A percentile compares a stretch with the other conserved stretches of the same genome.
These are phyloP conservation scores for Arxiozyma bovina DNA, from an alignment of 1,139 yeast species.

Conservation along the genomic window DNA sequence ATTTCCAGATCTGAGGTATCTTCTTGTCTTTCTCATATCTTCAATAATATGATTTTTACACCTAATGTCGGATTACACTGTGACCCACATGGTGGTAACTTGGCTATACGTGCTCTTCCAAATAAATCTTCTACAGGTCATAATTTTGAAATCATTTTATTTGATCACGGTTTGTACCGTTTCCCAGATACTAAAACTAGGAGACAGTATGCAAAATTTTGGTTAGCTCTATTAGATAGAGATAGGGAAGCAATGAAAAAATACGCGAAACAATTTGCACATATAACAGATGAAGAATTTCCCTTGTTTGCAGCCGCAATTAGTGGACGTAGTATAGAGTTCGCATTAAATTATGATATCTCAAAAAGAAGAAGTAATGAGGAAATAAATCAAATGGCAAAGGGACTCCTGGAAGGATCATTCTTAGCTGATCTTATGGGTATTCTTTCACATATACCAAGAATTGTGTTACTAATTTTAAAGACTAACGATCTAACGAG, in stretches of 20 bases:
- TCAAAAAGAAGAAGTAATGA: constrained; percentile 43
- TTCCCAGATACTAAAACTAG: constrained; percentile 71
- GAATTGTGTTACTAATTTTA: constrained; percentile 72
- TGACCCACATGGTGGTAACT: constrained; percentile 96
- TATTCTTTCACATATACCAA: constrained; percentile 70
- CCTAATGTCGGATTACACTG: constrained; percentile 90
- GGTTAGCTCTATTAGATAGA: constrained; percentile 79
- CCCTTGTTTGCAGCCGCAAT: constrained; percentile 85
- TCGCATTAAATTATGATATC: constrained; percentile 61
- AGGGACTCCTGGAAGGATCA: constrained; percentile 50
- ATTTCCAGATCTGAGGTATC: constrained; percentile 76
- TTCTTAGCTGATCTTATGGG: constrained; percentile 71
- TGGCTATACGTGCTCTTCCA: constrained; percentile 58
- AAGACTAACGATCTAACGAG: constrained; percentile 93
- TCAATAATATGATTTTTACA: constrained; percentile 91
- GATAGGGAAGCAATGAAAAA: constrained; percentile 56
- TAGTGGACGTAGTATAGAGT: constrained; percentile 73
- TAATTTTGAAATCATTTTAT: constrained; percentile 83
- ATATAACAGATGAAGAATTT: constrained; percentile 71
- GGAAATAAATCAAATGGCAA: constrained; percentile 60
- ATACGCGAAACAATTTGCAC: constrained; percentile 73
- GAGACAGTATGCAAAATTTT: constrained; percentile 78
- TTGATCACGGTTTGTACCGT: constrained; percentile 92
- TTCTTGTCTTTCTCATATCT: constrained; percentile 77
- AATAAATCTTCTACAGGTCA: constrained; percentile 32